Conservation (phyloP, 2,329 filamentous ascomycete genomes). For the Eutypella sp. region DNA sequence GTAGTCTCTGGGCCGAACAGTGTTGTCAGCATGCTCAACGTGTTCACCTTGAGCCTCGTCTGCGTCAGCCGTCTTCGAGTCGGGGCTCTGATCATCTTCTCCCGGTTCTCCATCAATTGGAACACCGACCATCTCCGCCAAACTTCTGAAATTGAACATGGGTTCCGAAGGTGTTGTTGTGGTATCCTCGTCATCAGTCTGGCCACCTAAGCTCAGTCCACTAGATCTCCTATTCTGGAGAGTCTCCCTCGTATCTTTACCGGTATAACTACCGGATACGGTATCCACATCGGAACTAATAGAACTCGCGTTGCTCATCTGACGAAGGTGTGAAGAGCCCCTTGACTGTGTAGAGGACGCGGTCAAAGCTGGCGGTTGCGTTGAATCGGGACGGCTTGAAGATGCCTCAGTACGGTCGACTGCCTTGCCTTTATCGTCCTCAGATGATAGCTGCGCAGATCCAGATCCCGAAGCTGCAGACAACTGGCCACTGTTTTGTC, state of each 20-base stretch:
- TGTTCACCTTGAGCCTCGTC: constrained; percentile 20
- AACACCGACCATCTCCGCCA: constrained; percentile 77
- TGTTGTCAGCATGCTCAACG: constrained; percentile 30
- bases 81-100: constrained; percentile 1
- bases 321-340: constrained; percentile 67
- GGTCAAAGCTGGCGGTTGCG: constrained; percentile 36
- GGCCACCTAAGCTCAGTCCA: constrained; percentile 45
- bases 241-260: constrained; percentile 27
- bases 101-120: constrained; percentile 42
- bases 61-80: constrained; percentile 31
- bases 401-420: constrained; percentile 50
- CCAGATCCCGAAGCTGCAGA: constrained; percentile 40
- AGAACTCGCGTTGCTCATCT: constrained; percentile 84
- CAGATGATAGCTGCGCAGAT: constrained; percentile 19
- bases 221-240: constrained; percentile 49
- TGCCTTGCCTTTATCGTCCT: constrained; percentile 61
- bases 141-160: constrained; percentile 86
- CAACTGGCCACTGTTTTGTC: no score
- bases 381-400: constrained; percentile 28
- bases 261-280: constrained; percentile 46
- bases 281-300: constrained; percentile 70
- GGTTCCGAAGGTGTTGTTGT: constrained; percentile 57
- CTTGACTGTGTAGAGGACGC: constrained; percentile 44
- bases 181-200: constrained; percentile 45
- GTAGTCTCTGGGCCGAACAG: constrained; percentile 8